Evolutionary conservation across 2,329 filamentous ascomycete genomes (phyloP), one percentile per base, ranked within the genome.

Genomic region (Fusarium transvaalense): DNA sequence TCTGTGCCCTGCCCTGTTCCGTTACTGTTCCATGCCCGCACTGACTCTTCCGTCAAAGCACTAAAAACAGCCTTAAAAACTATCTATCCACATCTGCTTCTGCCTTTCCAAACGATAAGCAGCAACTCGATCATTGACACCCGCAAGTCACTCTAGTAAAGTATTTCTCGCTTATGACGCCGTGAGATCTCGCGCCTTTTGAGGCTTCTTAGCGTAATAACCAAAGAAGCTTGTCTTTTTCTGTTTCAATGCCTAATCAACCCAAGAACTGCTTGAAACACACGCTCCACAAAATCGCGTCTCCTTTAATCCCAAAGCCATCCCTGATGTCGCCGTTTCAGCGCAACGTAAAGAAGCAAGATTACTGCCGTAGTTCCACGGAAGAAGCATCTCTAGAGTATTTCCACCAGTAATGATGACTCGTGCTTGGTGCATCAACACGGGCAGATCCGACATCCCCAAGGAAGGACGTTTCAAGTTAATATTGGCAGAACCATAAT

Each of bases 291-390:
- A 64, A 64, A 43, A 35, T 8, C 9, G 9, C 6, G 10, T 21
- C 35, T 50, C 60, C 61, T 64, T 58, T 64, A 64, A 59, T 64
- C 25, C 61, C 38, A 53, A 52, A 14, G 19, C 10, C 25, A 25
- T 32, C 45, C 61, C 38, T 34, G 41, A 3, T 32, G 14, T 5
- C n/a, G 41, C 8, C 31, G 53, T 64, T 64, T 64, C 61, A 59
- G 31, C 19, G 25, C 27, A 29, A n/a, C 50, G 29, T 34, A 29
- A 14, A 27, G 8, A 5, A 35, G n/a, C 27, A 45, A 45, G 27
- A 41, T 42, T 17, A 10, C 4, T 39, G 53, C 61, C 61, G 61
- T 35, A 2, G n/a, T 31, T 31, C 60, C 60, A 53, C 61, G 61
- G 61, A 53, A 42, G 8, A 59, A 64, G 21, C 35, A 23, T 1